Base-by-base conservation (phyloP, 2,329 filamentous ascomycete species). In the Xylariomycetidae sp. region DNA sequence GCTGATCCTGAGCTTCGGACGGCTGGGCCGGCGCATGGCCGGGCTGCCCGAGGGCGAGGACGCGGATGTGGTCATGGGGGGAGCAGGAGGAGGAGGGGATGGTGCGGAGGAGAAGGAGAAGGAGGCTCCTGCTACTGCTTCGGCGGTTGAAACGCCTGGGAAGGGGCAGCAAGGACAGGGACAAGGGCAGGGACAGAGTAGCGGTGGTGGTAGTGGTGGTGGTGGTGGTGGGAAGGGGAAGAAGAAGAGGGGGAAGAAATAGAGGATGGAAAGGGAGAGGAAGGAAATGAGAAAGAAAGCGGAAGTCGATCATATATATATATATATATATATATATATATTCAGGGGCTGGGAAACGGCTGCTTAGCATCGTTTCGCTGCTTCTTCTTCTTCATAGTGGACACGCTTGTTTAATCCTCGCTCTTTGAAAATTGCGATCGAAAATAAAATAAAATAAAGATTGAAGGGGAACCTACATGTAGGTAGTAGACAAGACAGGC, bases 1-100 rank as follows among this genome's bases (percentile, higher is more conserved):
- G 17, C 64, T 98, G 50, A 77, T 98, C 37, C 77, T 79, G 32
- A 77, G 82, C 27, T 61, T 98, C 42, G 88, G 88, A 1, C 74
- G 77, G 37, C 62, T 96, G 46, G 87, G 82, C n/a, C 72, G 80
- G 34, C 74, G 70, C 37, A 82, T 85, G 69, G 77, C 75, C 11
- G 77, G 70, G 20, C 54, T 82, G 46, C 64, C 68, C 12, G 55
- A 44, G 40, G 58, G 32, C 33, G 54, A 45, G 37, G 60, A 41
- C 14, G 53, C 53, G 33, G 67, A 70, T 31, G 68, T 61, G 46
- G 49, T 53, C 5, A 67, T 67, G 60, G 37, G 41, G 20, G 56
- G 54, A 33, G 61, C 59, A 33, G 54, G 59, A 25, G 56, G 51
- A 5, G 57, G 56, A 27, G 51, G 53, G 15, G 44, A 48, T 16